A percentile compares a stretch with the other conserved stretches of the same genome.
phyloP scores from a whole-genome alignment of 1,284 basidiomycete species.

The Cryptococcus amylolentus region DNA sequence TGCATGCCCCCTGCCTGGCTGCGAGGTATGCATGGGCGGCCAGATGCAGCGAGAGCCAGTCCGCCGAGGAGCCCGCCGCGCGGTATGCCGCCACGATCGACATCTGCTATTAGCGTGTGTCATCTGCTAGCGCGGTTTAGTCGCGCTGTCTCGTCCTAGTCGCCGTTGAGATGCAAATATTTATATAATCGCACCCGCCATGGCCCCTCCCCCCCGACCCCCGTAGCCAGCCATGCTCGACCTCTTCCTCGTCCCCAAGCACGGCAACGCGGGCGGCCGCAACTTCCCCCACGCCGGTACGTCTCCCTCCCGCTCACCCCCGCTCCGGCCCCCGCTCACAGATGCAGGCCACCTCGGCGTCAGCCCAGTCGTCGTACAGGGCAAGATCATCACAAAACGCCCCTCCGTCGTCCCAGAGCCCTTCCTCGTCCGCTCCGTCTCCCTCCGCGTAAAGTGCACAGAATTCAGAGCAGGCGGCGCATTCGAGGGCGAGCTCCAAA shows the following conservation, averaged over 20 bases:
- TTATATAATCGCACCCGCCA: not conserved
- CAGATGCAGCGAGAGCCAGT: too few relatives aligned
- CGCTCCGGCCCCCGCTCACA: slow-evolving; percentile 7
- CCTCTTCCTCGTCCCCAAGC: slow-evolving; percentile 21
- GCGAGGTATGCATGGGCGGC: too few relatives aligned
- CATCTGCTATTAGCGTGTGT: not conserved
- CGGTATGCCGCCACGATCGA: not conserved
- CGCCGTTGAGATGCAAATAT: not conserved
- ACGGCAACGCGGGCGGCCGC: slow-evolving; percentile 26
- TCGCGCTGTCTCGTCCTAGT: not conserved
- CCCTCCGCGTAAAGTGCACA: slow-evolving; percentile 27
- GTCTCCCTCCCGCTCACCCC: not conserved
- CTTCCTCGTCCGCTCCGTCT: slow-evolving; percentile 21
- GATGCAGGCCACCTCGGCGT: slow-evolving; percentile 40
- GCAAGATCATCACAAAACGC: slow-evolving; percentile 22
- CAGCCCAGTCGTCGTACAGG: slow-evolving; percentile 31
- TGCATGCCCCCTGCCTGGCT: not conserved
- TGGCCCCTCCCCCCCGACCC: not conserved
- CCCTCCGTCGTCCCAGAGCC: slow-evolving; percentile 20
- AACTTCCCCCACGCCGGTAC: slow-evolving; percentile 29
- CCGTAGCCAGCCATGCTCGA: slow-evolving; percentile 31
- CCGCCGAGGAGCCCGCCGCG: not conserved
- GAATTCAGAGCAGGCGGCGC: slow-evolving; percentile 22
- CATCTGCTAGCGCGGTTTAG: not conserved
- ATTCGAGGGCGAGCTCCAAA: slow-evolving; percentile 15